A percentile compares a stretch with the other conserved stretches of the same genome.
Evolutionary conservation across 345 rosid species (phyloP).

Genomic region (Citrus maxima): DNA sequence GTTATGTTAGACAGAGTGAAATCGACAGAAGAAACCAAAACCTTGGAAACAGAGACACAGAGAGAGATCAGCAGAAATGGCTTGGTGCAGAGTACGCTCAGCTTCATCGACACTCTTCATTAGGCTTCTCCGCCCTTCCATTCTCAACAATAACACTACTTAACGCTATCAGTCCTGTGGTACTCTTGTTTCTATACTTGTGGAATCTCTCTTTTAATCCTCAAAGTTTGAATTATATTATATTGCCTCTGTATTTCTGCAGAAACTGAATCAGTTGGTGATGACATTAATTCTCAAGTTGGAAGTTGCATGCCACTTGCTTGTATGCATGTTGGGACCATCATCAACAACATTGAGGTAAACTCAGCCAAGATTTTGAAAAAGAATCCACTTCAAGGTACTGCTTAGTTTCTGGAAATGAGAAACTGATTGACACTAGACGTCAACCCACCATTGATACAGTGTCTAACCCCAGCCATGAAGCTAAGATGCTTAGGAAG

Average conservation of each 20-base stretch:
- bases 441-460: constrained; percentile 73
- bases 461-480: constrained; percentile 72
- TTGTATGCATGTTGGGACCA: too few relatives aligned
- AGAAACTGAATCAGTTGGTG: constrained; percentile 27
- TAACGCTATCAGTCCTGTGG: too few relatives aligned
- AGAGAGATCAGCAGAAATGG: not conserved
- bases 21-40: not conserved
- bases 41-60: not conserved
- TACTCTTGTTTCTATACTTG: too few relatives aligned
- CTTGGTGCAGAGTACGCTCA: not conserved
- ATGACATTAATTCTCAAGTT: not conserved
- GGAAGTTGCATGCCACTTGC: constrained; percentile 34
- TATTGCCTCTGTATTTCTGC: not conserved
- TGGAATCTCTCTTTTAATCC: too few relatives aligned
- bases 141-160: too few relatives aligned
- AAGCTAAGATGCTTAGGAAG: constrained; percentile 61
- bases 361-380: too few relatives aligned
- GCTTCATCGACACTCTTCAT: not conserved
- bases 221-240: too few relatives aligned
- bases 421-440: constrained; percentile 59
- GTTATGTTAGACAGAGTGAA: not conserved
- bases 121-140: not conserved
- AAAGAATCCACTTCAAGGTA: too few relatives aligned
- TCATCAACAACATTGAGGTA: too few relatives aligned
- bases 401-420: constrained; percentile 23